Conservation (phyloP, 176 grass and related monocot genomes). For the Hordeum marinum region DNA sequence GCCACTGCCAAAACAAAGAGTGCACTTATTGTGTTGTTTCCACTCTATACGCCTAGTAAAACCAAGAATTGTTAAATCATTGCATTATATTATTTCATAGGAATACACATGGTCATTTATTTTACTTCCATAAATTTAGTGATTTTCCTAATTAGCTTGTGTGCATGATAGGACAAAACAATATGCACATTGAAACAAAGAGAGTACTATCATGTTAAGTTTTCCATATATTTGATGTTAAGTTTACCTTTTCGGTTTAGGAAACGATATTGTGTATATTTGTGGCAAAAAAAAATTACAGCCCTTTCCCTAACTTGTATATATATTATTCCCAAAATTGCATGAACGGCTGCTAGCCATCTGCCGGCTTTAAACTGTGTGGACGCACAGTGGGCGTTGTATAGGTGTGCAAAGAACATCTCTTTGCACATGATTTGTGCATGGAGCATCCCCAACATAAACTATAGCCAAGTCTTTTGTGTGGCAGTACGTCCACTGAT, state of each 20-base stretch:
- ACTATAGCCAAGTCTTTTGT: background rate
- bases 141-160: background rate
- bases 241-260: background rate
- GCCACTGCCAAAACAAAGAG: no score
- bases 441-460: slow-evolving; percentile 16
- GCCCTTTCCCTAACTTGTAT: background rate
- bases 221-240: background rate
- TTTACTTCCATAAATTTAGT: background rate
- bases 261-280: background rate
- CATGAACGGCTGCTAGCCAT: background rate
- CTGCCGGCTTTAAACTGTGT: background rate
- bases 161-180: background rate
- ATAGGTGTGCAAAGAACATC: background rate
- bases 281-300: background rate
- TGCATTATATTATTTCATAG: background rate
- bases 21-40: no score
- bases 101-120: background rate
- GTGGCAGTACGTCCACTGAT: background rate
- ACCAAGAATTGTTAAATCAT: background rate
- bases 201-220: background rate
- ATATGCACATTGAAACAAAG: background rate
- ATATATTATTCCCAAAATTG: background rate
- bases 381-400: background rate
- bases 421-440: slow-evolving; percentile 26
- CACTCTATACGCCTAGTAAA: background rate